Conservation (phyloP, 768 basidiomycete species). For the Xanthoconium purpureum region DNA sequence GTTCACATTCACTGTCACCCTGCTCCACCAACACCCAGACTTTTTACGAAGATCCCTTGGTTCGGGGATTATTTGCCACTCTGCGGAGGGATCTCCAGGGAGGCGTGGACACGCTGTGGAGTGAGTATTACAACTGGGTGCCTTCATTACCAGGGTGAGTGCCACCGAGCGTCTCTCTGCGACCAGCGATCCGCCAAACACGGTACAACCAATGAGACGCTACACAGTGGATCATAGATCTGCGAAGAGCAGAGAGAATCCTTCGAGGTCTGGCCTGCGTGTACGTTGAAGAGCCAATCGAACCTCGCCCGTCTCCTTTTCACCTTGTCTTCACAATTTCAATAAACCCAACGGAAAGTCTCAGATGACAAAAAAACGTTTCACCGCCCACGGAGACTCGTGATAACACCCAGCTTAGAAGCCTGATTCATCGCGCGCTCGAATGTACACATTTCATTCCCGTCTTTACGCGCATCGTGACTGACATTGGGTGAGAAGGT, state of each 20-base stretch:
- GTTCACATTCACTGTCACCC: not conserved
- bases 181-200: constrained; percentile 5
- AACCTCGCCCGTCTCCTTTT: not conserved
- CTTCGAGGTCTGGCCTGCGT: not conserved
- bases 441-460: constrained; percentile 6
- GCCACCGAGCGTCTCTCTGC: constrained; percentile 4
- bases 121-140: constrained; percentile 8
- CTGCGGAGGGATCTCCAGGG: not conserved
- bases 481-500: not conserved
- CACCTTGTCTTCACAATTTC: not conserved
- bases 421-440: not conserved
- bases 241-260: not conserved
- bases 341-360: not conserved
- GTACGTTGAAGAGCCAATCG: not conserved
- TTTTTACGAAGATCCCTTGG: not conserved
- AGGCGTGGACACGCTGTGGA: constrained; percentile 11
- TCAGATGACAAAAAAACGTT: not conserved
- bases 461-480: not conserved
- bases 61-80: not conserved
- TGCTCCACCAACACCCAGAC: not conserved
- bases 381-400: not conserved
- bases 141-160: constrained; percentile 1
- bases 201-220: not conserved
- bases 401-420: not conserved
- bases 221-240: constrained; percentile 1